Evolutionary conservation across 805 yeast species (phyloP), one percentile per base, ranked within the genome.

Genomic region (Alloascoidea africana): DNA sequence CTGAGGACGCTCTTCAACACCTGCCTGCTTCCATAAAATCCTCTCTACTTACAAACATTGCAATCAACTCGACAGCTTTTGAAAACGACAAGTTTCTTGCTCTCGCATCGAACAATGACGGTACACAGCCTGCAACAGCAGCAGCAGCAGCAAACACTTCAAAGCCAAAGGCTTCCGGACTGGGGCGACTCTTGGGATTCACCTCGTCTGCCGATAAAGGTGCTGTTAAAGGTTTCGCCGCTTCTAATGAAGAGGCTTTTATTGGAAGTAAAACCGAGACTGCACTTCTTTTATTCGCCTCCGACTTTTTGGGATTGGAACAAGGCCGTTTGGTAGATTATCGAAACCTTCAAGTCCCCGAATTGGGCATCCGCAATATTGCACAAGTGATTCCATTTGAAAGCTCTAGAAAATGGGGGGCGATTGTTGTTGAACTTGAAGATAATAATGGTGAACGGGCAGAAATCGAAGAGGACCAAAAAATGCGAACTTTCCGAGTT

Each of bases 211-310:
- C 8, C n/a, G 30, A 23, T 23, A 8, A 23, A 8, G n/a, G n/a
- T 8, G n/a, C 8, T 23, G 8, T 23, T 8, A 23, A 8, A 8
- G 8, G 8, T 8, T 8, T 8, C n/a, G 13, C 8, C 8, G n/a
- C 8, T 23, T n/a, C 8, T 8, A 23, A 23, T 23, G 13, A 23
- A 23, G 91, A 81, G 43, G 76, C 76, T 2, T 86, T 70, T 49
- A 62, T 86, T 36, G 99, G 99, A 4, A 83, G 93, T 41, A 91
- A 91, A 56, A 93, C 98, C 3, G 99, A 91, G 56, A 75, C 87
- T 23, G 96, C 98, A 0, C 57, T 91, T 40, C 63, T 91, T 32
- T 62, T 73, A 11, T 60, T 85, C 42, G 89, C 91, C 2, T 63
- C 68, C 33, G 63, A 68, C 34, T 63, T 67, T 34, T 64, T 85